phyloP scores from a whole-genome alignment of 331 rosid species.

The Quercus lobata region DNA sequence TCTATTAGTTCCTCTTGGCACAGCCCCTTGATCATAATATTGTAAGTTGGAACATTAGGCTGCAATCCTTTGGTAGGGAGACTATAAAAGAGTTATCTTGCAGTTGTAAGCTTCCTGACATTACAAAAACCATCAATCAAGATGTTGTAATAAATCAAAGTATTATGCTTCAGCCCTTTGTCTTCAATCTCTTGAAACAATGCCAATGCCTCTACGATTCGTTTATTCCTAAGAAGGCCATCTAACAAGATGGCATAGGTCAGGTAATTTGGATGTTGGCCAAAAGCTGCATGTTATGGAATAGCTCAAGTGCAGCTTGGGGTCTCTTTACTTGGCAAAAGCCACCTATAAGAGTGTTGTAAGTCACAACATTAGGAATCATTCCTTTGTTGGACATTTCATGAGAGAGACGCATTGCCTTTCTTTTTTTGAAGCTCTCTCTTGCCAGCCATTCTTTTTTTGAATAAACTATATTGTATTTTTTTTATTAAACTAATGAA shows the following conservation, averaged over 20 bases:
- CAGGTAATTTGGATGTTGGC: background rate
- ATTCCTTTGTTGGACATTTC: background rate
- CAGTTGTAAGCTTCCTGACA: background rate
- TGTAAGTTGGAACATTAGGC: background rate
- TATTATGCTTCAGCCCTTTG: background rate
- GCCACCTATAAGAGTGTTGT: background rate
- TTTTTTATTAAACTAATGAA: no score
- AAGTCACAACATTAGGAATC: background rate
- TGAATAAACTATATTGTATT: no score
- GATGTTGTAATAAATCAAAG: no score
- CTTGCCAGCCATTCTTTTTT: no score
- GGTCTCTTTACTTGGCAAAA: background rate
- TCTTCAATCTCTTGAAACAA: background rate
- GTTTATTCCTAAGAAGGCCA: background rate
- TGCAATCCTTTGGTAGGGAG: background rate
- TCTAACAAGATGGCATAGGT: background rate
- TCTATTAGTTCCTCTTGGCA: no score
- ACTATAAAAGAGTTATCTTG: slow-evolving; percentile 1
- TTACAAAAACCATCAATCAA: background rate
- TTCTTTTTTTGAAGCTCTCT: no score
- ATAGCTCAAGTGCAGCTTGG: background rate
- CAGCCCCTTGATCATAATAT: no score
- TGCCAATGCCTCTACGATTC: background rate
- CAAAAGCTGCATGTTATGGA: background rate
- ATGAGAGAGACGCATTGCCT: background rate